These are phyloP conservation scores for Dittrichia graveolens DNA, from an alignment of 129 eudicot genomes.

Conservation along the genomic window DNA sequence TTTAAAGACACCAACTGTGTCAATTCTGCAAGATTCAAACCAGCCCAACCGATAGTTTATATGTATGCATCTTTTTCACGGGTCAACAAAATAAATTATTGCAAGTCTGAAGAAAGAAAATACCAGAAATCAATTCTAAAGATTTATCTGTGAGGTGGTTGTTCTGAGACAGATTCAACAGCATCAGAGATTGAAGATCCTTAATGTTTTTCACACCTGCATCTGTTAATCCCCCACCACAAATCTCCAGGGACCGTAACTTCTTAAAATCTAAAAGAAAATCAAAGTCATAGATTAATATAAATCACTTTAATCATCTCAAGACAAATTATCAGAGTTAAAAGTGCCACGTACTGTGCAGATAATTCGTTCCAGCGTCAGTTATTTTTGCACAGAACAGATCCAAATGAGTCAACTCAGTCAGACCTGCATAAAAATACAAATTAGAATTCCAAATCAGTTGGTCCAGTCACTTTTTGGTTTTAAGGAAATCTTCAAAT, in stretches of 20 bases:
- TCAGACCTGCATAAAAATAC: constrained; percentile 64
- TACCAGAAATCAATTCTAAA: constrained; percentile 90
- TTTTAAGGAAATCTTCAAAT: neutral
- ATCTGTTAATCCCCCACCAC: constrained; percentile 93
- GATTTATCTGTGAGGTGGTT: constrained; percentile 73
- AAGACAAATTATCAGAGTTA: neutral
- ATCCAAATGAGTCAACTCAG: constrained; percentile 82
- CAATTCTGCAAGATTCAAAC: constrained; percentile 55
- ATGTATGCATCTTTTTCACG: neutral
- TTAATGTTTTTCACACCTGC: constrained; percentile 94
- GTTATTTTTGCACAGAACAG: constrained; percentile 90
- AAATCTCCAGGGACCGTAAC: constrained; percentile 79
- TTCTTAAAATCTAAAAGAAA: constrained; percentile 64
- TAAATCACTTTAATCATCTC: neutral
- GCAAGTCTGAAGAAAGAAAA: constrained; percentile 3
- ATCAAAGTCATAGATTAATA: neutral
- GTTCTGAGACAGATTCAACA: constrained; percentile 89
- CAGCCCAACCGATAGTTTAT: neutral
- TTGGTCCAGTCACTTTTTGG: neutral
- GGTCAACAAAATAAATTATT: neutral
- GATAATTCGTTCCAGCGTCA: constrained; percentile 67
- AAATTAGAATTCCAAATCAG: neutral
- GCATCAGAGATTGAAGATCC: constrained; percentile 70
- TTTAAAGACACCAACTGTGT: constrained; percentile 77
- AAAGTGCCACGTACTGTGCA: constrained; percentile 50